Evolutionary conservation across 306 rosid genomes (phyloP).

Genomic region (Prunus davidiana): DNA sequence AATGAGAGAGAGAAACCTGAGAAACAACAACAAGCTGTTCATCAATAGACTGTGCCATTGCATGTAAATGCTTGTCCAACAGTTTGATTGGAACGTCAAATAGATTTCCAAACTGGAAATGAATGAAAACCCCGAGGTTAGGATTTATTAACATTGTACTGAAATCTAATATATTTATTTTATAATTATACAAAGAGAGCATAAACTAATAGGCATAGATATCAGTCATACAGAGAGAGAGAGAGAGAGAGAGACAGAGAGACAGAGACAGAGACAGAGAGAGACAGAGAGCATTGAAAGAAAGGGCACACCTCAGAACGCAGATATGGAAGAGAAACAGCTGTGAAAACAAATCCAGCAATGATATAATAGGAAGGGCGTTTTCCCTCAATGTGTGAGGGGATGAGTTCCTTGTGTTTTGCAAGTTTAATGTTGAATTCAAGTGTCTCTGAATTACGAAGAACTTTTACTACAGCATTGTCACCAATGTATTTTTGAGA

Average conservation of each 20-base stretch:
- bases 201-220: neutral
- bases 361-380: conserved; percentile 79
- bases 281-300: neutral
- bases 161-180: neutral
- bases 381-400: conserved; percentile 74
- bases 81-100: conserved; percentile 72
- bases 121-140: neutral
- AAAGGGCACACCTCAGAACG: conserved; percentile 60
- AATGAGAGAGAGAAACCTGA: conserved; percentile 43
- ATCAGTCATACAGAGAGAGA: neutral
- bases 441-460: conserved; percentile 46
- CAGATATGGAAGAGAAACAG: conserved; percentile 79
- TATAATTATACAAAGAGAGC: neutral
- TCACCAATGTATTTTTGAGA: conserved; percentile 79
- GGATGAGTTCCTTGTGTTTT: conserved; percentile 71
- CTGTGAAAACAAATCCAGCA: conserved; percentile 74
- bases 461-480: conserved; percentile 50
- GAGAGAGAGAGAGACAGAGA: neutral
- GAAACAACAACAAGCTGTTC: conserved; percentile 77
- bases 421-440: conserved; percentile 53
- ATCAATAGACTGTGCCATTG: conserved; percentile 65
- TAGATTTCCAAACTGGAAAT: conserved; percentile 63
- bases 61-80: conserved; percentile 76
- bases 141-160: neutral
- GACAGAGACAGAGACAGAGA: neutral